phyloP scores from a whole-genome alignment of 2,329 filamentous ascomycete genomes.

The Pseudocercospora vitis region DNA sequence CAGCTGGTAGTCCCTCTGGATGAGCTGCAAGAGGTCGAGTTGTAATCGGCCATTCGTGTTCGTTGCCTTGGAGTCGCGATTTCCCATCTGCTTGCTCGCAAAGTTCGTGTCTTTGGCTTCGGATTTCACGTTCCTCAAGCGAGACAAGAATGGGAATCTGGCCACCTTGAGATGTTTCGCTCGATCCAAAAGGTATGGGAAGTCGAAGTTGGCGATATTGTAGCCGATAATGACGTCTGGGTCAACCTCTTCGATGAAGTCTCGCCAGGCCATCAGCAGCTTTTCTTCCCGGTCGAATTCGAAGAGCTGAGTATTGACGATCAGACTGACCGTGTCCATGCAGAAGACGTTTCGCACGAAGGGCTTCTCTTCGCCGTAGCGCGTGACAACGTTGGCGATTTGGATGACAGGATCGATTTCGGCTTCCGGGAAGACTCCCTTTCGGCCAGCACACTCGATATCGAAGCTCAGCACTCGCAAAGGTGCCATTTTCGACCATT shows the following conservation, averaged over 20 bases:
- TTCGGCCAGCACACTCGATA: conserved; percentile 96
- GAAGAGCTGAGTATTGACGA: conserved; percentile 91
- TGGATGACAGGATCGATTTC: conserved; percentile 93
- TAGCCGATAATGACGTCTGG: conserved; percentile 98
- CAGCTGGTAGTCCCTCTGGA: conserved; percentile 91
- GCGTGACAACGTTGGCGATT: conserved; percentile 93
- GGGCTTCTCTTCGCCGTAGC: conserved; percentile 91
- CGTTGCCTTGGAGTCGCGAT: conserved; percentile 87
- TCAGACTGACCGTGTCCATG: conserved; percentile 84
- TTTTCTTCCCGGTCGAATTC: conserved; percentile 78
- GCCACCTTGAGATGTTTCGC: conserved; percentile 78
- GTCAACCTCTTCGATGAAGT: conserved; percentile 86
- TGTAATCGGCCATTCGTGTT: conserved; percentile 94
- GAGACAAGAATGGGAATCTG: conserved; percentile 84
- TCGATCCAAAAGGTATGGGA: conserved; percentile 88
- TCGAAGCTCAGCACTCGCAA: conserved; percentile 92
- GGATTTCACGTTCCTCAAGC: conserved; percentile 70
- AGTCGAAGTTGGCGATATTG: conserved; percentile 98
- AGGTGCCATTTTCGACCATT: conserved; percentile 98
- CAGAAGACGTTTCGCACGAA: conserved; percentile 97
- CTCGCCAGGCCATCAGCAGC: conserved; percentile 89
- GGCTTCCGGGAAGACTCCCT: conserved; percentile 94
- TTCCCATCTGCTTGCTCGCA: conserved; percentile 97
- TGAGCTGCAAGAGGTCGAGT: conserved; percentile 87
- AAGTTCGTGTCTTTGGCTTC: conserved; percentile 78